phyloP scores from a whole-genome alignment of 352 stramenopile genomes.

The Pythium myriotylum region DNA sequence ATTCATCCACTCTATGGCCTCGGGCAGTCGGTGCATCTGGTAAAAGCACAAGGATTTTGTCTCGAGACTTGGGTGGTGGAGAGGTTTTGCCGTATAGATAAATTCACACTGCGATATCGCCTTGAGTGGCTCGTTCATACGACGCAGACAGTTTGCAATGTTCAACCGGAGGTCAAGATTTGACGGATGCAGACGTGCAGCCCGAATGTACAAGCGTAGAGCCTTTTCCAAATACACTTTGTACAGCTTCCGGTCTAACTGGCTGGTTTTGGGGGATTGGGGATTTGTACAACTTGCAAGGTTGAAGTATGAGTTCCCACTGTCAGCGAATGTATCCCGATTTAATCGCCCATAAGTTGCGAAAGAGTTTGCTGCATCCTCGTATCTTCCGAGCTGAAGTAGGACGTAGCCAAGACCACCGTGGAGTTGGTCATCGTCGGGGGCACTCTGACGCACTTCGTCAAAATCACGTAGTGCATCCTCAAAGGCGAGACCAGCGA shows the following conservation, averaged over 20 bases:
- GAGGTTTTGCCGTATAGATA: slow-evolving; percentile 42
- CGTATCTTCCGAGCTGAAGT: slow-evolving; percentile 69
- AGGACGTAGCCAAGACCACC: slow-evolving; percentile 65
- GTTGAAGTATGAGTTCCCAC: slow-evolving; percentile 80
- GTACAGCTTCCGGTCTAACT: slow-evolving; percentile 46
- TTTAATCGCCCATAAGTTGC: slow-evolving; percentile 59
- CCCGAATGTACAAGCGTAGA: slow-evolving; percentile 70
- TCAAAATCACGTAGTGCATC: slow-evolving; percentile 69
- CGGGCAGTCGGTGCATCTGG: slow-evolving; percentile 39
- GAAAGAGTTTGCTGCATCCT: slow-evolving; percentile 65
- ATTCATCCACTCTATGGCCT: slow-evolving; percentile 65
- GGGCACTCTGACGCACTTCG: slow-evolving; percentile 61
- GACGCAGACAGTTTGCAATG: slow-evolving; percentile 66
- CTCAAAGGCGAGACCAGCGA: slow-evolving; percentile 45
- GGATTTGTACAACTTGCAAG: slow-evolving; percentile 36
- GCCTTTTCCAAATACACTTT: slow-evolving; percentile 47
- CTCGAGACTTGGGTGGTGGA: slow-evolving; percentile 57
- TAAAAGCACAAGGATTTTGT: slow-evolving; percentile 65
- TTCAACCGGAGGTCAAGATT: slow-evolving; percentile 69
- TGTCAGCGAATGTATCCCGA: slow-evolving; percentile 69
- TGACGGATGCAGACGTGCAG: slow-evolving; percentile 58
- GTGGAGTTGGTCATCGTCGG: slow-evolving; percentile 74
- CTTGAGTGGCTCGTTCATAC: slow-evolving; percentile 38
- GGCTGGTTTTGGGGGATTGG: not conserved
- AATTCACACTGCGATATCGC: slow-evolving; percentile 60